phyloP scores from a whole-genome alignment of 768 basidiomycete genomes.

The Psilocybe azurescens region DNA sequence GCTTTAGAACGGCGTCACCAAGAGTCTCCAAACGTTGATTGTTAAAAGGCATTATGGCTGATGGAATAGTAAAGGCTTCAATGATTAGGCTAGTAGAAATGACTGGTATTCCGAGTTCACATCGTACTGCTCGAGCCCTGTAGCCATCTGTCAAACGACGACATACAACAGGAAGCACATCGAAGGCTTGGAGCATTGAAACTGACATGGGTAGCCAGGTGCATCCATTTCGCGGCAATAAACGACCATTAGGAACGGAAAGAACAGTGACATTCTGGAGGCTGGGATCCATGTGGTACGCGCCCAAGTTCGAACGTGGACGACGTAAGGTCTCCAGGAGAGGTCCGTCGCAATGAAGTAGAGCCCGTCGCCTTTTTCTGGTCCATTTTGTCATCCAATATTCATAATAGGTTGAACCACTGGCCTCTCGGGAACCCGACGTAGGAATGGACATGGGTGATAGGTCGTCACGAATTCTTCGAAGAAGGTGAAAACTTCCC shows the following conservation, averaged over 20 bases:
- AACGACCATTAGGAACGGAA: conserved; percentile 20
- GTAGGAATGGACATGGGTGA: conserved; percentile 65
- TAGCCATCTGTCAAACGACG: conserved; percentile 70
- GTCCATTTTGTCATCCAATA: conserved; percentile 64
- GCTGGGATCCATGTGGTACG: conserved; percentile 36
- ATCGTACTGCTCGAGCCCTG: conserved; percentile 56
- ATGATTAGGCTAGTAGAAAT: conserved; percentile 62
- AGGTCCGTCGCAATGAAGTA: conserved; percentile 60
- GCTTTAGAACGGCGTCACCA: conserved; percentile 83
- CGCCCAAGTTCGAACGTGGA: conserved; percentile 44
- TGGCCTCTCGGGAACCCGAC: conserved; percentile 53
- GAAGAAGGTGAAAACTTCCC: conserved; percentile 62
- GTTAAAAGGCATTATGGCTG: conserved; percentile 64
- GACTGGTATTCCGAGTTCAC: conserved; percentile 64
- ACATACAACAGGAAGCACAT: conserved; percentile 68
- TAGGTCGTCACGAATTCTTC: conserved; percentile 65
- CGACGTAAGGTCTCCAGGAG: conserved; percentile 61
- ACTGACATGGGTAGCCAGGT: conserved; percentile 58
- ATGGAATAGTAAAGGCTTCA: conserved; percentile 80
- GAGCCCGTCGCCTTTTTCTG: conserved; percentile 45
- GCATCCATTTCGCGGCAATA: conserved; percentile 53
- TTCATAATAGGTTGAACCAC: conserved; percentile 57
- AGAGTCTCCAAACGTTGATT: conserved; percentile 90
- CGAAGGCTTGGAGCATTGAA: conserved; percentile 54
- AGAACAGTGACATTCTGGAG: neutral